Conservation (phyloP, 768 basidiomycete species). For the Arthromyces matolae region DNA sequence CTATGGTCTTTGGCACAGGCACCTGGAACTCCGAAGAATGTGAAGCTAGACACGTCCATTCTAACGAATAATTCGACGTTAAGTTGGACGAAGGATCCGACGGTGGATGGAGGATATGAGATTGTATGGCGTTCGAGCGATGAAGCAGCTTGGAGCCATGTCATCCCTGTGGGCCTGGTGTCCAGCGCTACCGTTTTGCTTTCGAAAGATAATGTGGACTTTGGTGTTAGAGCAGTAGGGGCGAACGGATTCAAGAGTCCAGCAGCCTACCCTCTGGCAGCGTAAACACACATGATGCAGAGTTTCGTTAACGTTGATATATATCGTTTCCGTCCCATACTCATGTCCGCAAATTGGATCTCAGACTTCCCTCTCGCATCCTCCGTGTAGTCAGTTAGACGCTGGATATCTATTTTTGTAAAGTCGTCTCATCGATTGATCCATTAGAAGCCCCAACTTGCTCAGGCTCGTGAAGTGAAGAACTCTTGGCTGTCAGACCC, state of each 20-base stretch:
- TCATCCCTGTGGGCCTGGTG: conserved; percentile 45
- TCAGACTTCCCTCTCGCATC: too few species aligned
- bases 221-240: conserved; percentile 48
- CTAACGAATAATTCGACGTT: conserved; percentile 55
- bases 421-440: too few species aligned
- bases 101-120: conserved; percentile 44
- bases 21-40: conserved; percentile 47
- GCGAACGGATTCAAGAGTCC: conserved; percentile 51
- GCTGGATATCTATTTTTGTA: too few species aligned
- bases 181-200: conserved; percentile 36
- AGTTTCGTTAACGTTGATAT: too few species aligned
- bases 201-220: conserved; percentile 50
- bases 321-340: too few species aligned
- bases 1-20: neutral
- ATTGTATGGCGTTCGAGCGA: conserved; percentile 49
- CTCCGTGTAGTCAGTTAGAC: too few species aligned
- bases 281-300: too few species aligned
- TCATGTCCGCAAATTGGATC: too few species aligned
- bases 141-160: conserved; percentile 44
- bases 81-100: conserved; percentile 38
- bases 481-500: too few species aligned
- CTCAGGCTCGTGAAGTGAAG: too few species aligned
- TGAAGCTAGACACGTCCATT: conserved; percentile 41
- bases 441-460: too few species aligned
- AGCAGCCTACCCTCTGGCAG: conserved; percentile 35